Base-by-base conservation (phyloP, 2,329 filamentous ascomycete species). In the Delphinella strobiligena region DNA sequence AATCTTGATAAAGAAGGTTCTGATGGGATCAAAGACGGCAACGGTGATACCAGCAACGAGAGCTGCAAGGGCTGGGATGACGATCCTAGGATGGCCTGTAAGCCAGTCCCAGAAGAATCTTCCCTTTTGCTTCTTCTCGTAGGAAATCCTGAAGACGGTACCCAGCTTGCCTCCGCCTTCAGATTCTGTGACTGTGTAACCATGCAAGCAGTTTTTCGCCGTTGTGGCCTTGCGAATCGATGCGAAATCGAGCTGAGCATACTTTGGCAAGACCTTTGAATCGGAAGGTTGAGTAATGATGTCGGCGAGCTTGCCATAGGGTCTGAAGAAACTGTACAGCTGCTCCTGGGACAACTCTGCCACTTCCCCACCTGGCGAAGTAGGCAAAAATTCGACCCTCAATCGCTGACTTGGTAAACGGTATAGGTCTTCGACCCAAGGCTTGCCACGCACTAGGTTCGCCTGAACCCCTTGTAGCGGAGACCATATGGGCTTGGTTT, bases 361-460 rank as follows among this genome's bases (percentile, higher is more conserved):
- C 0, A 79, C 79, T 40, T 80, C 69, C 1, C 67, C 71, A n/a
- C 83, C 86, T 0, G 84, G 72, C 18, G 72, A 71, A 1, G 75
- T 73, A 3, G 87, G 76, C 5, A 89, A 71, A 47, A 95, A 96
- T 54, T 96, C 89, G 16, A 95, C 78, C 49, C 77, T 82, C 29
- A 98, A 54, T 19, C 83, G 72, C 31, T 69, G 69, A 42, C 79
- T 85, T 0, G 91, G 91, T 37, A 87, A 78, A 5, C 87, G 75
- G 49, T 86, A 82, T 19, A 98, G 65, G 55, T 98, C 91, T 54
- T 96, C 91, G 2, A 96, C 72, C 91, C 91, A 98, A 0, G 91
- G 91, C 16, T 79, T 76, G 8, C 91, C 91, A 40, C 76, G 70
- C 2, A 98, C 91, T 5, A 87, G 64, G 17, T 78, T 77, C 3